A percentile compares a stretch with the other conserved stretches of the same genome.
These are phyloP conservation scores for Primulina huaijiensis DNA, from an alignment of 257 asterid genomes.

Conservation along the genomic window DNA sequence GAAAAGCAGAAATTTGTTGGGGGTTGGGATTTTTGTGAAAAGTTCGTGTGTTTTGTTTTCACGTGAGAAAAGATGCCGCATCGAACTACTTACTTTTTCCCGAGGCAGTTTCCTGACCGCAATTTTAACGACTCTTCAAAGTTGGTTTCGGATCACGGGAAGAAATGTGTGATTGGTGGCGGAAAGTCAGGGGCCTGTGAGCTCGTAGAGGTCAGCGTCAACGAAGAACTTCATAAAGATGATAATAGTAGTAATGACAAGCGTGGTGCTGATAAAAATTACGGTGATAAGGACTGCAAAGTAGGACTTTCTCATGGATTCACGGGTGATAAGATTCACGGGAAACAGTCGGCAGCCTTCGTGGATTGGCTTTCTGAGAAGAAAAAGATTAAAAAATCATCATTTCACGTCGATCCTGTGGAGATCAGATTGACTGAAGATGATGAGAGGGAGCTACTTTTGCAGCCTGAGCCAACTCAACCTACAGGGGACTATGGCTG, in stretches of 20 bases:
- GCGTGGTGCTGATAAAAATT: not conserved
- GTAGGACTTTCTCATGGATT: constrained; percentile 28
- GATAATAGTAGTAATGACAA: not conserved
- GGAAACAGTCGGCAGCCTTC: constrained; percentile 59
- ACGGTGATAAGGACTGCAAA: constrained; percentile 16
- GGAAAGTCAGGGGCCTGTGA: constrained; percentile 23
- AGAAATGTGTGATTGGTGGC: constrained; percentile 35
- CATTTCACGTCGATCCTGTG: constrained; percentile 40
- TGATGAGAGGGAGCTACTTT: constrained; percentile 38
- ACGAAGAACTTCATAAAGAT: constrained; percentile 3
- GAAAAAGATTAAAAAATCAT: constrained; percentile 44
- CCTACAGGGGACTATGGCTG: constrained; percentile 28
- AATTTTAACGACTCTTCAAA: constrained; percentile 41
- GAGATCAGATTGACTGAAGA: constrained; percentile 39
- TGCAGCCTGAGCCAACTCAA: constrained; percentile 38
- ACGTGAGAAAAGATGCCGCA: constrained; percentile 88
- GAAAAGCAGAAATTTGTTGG: not conserved
- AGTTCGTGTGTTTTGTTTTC: constrained; percentile 16
- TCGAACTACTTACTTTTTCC: constrained; percentile 81
- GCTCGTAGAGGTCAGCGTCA: constrained; percentile 22
- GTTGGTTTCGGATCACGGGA: constrained; percentile 71
- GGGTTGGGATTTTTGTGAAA: not conserved
- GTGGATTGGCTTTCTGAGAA: constrained; percentile 60
- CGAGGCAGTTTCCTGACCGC: constrained; percentile 81
- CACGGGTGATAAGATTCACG: constrained; percentile 74